Evolutionary conservation across 1,284 basidiomycete species (phyloP).

Genomic region (Apiotrichum montevideense): DNA sequence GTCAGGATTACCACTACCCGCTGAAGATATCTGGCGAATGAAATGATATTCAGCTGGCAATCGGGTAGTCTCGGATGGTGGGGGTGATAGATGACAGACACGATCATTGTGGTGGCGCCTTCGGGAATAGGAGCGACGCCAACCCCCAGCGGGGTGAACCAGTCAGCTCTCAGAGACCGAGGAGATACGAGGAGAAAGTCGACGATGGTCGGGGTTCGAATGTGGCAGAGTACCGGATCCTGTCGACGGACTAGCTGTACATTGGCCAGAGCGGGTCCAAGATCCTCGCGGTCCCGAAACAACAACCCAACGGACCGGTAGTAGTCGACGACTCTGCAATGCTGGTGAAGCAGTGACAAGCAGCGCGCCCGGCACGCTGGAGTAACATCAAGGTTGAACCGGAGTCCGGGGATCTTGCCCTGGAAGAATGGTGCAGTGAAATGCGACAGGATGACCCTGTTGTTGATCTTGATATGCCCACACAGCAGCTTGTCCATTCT

Average conservation of each 20-base stretch:
- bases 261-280: conserved; percentile 1
- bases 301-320: background rate
- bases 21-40: background rate
- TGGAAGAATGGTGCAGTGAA: background rate
- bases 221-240: conserved; percentile 2
- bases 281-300: background rate
- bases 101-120: background rate
- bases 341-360: background rate
- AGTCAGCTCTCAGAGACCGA: background rate
- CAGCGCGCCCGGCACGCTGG: background rate
- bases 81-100: background rate
- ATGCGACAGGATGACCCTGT: background rate
- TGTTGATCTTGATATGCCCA: conserved; percentile 1
- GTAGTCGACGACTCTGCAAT: background rate
- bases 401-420: background rate
- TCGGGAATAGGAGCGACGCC: background rate
- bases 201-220: background rate
- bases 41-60: background rate
- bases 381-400: background rate
- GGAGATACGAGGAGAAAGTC: background rate
- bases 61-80: background rate
- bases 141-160: background rate
- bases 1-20: background rate
- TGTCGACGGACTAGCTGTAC: background rate
- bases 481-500: conserved; percentile 2